Evolutionary conservation across 2,329 filamentous ascomycete genomes (phyloP).

Genomic region (Neurospora crassa): DNA sequence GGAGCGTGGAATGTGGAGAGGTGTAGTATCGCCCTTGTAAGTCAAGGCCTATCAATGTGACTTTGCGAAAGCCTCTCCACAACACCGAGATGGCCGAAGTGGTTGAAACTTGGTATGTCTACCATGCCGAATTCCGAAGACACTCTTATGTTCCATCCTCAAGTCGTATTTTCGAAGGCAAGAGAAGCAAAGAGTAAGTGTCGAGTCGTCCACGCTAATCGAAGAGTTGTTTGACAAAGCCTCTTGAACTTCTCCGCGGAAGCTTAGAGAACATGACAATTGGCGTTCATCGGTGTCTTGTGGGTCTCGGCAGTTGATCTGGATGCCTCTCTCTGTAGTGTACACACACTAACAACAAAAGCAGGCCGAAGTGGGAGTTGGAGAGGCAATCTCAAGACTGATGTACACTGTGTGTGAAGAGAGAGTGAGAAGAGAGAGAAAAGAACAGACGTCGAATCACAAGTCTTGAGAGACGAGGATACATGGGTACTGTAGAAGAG

Average conservation of each 20-base stretch:
- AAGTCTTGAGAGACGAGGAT: neutral
- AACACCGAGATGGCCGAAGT: neutral
- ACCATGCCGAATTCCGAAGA: neutral
- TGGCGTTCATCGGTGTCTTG: neutral
- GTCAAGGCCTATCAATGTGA: neutral
- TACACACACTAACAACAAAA: neutral
- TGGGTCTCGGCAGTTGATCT: slow-evolving; percentile 16
- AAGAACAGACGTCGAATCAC: neutral
- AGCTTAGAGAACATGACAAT: slow-evolving; percentile 6
- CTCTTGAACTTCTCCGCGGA: slow-evolving; percentile 1
- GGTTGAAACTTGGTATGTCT: neutral
- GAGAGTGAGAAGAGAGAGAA: neutral
- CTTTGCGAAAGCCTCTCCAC: neutral
- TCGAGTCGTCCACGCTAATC: neutral
- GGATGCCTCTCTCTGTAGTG: neutral
- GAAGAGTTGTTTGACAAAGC: neutral
- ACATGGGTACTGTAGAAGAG: neutral
- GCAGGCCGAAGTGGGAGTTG: neutral
- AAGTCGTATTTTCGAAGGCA: neutral
- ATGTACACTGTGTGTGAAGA: neutral
- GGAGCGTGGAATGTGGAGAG: neutral
- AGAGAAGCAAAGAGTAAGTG: neutral
- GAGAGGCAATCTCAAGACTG: neutral
- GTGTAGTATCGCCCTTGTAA: neutral
- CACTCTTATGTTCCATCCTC: neutral